A percentile compares a stretch with the other conserved stretches of the same genome.
phyloP scores from a whole-genome alignment of 345 rosid species.

The Lepidium didymum region DNA sequence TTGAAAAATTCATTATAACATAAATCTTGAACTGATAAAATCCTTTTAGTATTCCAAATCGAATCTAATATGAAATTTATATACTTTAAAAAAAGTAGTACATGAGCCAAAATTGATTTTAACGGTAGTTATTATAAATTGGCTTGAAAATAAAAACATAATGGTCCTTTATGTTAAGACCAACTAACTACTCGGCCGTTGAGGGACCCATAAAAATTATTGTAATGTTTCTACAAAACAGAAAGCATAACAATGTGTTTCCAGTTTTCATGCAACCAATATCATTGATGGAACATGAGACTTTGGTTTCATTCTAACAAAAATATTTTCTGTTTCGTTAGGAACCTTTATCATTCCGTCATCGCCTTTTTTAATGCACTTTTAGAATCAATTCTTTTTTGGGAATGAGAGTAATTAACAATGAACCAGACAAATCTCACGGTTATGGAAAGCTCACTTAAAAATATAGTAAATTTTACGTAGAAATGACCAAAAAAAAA shows the following conservation, averaged over 20 bases:
- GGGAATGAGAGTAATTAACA: too few relatives aligned
- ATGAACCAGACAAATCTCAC: too few relatives aligned
- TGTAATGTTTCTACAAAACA: neutral
- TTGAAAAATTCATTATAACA: too few relatives aligned
- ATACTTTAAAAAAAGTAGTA: neutral
- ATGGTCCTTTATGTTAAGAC: constrained; percentile 21
- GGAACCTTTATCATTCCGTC: neutral
- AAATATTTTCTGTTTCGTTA: constrained; percentile 13
- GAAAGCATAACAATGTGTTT: neutral
- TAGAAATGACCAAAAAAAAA: too few relatives aligned
- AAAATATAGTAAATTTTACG: too few relatives aligned
- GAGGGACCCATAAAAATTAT: constrained; percentile 4
- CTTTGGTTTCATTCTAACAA: constrained; percentile 13
- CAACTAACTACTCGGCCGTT: constrained; percentile 4
- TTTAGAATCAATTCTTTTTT: too few relatives aligned
- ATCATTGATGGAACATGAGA: constrained; percentile 22
- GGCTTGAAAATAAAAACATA: constrained; percentile 13
- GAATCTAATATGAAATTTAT: too few relatives aligned
- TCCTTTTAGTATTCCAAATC: neutral
- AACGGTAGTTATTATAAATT: constrained; percentile 12
- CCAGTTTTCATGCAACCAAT: constrained; percentile 15
- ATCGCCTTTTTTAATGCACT: constrained; percentile 1
- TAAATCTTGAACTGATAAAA: neutral
- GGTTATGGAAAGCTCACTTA: too few relatives aligned
- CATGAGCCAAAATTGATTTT: neutral